phyloP scores from a whole-genome alignment of 2,329 filamentous ascomycete genomes.

The Fusarium napiforme region DNA sequence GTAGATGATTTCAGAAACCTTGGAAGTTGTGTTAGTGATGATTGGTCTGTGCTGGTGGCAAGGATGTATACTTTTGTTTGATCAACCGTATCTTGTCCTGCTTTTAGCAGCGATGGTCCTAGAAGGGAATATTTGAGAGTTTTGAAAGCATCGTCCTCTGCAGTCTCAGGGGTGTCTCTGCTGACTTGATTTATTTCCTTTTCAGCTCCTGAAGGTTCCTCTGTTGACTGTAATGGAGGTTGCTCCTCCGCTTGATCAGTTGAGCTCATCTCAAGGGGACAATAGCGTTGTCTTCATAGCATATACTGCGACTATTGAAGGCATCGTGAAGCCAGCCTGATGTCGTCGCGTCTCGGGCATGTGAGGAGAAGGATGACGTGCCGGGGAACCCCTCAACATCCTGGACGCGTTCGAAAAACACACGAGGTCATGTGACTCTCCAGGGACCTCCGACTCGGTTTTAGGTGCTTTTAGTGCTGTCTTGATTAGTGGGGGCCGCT shows the following conservation, averaged over 20 bases:
- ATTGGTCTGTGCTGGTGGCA: not conserved
- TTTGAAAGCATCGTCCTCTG: conserved; percentile 33
- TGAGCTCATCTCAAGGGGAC: conserved; percentile 35
- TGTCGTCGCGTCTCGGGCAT: conserved; percentile 35
- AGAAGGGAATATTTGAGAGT: conserved; percentile 91
- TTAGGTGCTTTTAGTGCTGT: conserved; percentile 4
- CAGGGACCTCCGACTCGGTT: not conserved
- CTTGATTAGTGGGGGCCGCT: conserved; percentile 37
- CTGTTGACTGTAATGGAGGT: conserved; percentile 18
- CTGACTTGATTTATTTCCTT: conserved; percentile 3
- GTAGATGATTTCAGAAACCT: conserved; percentile 95
- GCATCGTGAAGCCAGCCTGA: conserved; percentile 33
- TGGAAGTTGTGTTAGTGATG: conserved; percentile 45
- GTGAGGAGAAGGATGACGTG: conserved; percentile 34
- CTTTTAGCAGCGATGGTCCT: conserved; percentile 91
- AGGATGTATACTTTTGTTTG: conserved; percentile 74
- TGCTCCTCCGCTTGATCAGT: conserved; percentile 22
- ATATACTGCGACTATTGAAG: conserved; percentile 9
- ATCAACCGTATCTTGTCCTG: conserved; percentile 92
- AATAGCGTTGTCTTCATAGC: not conserved
- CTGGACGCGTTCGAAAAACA: conserved; percentile 29
- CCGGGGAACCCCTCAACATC: conserved; percentile 13
- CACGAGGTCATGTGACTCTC: conserved; percentile 41
- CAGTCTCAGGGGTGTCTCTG: conserved; percentile 11
- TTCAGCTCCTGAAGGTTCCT: conserved; percentile 1